Conservation (phyloP, 2,329 filamentous ascomycete species). For the Colletotrichum sp. region DNA sequence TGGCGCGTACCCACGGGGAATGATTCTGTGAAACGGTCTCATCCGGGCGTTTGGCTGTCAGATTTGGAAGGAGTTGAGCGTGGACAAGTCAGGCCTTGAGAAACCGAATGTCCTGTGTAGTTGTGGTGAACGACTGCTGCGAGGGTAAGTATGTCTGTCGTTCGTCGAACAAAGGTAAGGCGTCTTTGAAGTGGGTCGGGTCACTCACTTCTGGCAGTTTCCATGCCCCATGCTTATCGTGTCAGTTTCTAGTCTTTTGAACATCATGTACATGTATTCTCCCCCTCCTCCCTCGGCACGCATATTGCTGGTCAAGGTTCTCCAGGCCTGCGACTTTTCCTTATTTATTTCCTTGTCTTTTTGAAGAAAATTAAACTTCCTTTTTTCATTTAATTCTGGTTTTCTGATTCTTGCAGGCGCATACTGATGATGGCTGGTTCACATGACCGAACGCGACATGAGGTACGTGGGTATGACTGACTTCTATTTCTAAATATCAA, state of each 20-base stretch:
- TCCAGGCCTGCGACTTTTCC: background rate
- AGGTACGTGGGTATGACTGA: background rate
- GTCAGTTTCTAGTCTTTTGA: background rate
- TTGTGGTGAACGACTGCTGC: background rate
- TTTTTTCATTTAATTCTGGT: too few species aligned
- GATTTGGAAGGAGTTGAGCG: background rate
- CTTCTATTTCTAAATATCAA: background rate
- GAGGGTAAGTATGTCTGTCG: background rate
- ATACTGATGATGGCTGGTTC: background rate
- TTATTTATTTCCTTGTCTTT: too few species aligned
- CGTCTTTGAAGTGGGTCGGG: background rate
- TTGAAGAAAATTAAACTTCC: too few species aligned
- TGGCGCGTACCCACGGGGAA: constrained; percentile 8
- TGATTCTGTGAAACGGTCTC: background rate
- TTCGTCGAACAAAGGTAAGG: background rate
- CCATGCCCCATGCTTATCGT: background rate
- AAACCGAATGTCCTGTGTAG: background rate
- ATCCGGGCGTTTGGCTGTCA: background rate
- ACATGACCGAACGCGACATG: background rate
- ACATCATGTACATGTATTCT: background rate
- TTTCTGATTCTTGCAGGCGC: background rate
- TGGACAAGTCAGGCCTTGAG: background rate
- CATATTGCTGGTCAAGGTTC: background rate
- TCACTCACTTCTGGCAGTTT: background rate
- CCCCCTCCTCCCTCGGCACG: background rate